phyloP scores from a whole-genome alignment of 2,329 filamentous ascomycete genomes.

The Xylaria sp. region DNA sequence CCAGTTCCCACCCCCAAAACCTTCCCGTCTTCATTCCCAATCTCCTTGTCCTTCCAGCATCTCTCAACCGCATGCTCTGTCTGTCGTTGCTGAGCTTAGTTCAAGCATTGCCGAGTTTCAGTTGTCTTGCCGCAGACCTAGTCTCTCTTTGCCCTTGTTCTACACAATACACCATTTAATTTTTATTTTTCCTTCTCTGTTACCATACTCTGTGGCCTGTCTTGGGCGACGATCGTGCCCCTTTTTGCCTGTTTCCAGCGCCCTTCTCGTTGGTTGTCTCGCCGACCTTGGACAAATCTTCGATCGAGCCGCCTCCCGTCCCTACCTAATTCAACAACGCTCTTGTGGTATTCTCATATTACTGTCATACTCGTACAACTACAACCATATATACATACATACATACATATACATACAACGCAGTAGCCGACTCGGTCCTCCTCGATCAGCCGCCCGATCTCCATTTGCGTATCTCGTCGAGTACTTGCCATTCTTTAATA shows the following conservation, averaged over 20 bases:
- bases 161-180: slow-evolving; percentile 33
- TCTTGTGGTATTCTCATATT: slow-evolving; percentile 18
- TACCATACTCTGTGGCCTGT: slow-evolving; percentile 20
- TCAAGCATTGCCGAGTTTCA: slow-evolving; percentile 28
- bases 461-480: slow-evolving; percentile 10
- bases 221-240: slow-evolving; percentile 25
- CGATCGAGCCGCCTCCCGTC: slow-evolving; percentile 13
- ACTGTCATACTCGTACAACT: slow-evolving; percentile 19
- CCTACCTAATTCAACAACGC: slow-evolving; percentile 36
- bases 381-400: background rate
- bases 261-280: slow-evolving; percentile 30
- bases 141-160: slow-evolving; percentile 27
- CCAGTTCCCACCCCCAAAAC: slow-evolving; percentile 30
- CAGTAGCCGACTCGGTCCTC: background rate
- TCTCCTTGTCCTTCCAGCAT: slow-evolving; percentile 35
- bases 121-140: slow-evolving; percentile 27
- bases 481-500: slow-evolving; percentile 22
- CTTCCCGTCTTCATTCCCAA: slow-evolving; percentile 37
- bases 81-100: slow-evolving; percentile 28
- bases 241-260: slow-evolving; percentile 30
- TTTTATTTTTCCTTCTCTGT: slow-evolving; percentile 9
- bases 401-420: slow-evolving; percentile 4
- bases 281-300: slow-evolving; percentile 30
- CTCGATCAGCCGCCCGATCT: slow-evolving; percentile 12
- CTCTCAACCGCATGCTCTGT: slow-evolving; percentile 32